A percentile compares a stretch with the other conserved stretches of the same genome.
These are phyloP conservation scores for Iris macrosiphon DNA, from an alignment of 106 monocot genomes.

Conservation along the genomic window DNA sequence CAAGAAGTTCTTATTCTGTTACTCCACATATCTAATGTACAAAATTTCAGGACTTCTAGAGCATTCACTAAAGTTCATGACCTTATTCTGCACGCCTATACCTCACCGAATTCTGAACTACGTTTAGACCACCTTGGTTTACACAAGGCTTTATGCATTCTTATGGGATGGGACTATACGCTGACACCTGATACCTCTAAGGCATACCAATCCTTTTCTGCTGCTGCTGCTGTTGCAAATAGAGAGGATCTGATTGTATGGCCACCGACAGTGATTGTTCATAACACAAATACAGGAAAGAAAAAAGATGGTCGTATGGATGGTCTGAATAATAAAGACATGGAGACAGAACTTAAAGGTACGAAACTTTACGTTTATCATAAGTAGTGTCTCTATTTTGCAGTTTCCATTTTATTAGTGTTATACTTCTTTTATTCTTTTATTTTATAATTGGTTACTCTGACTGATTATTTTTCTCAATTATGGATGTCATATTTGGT, in stretches of 20 bases:
- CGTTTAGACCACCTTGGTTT: constrained; percentile 78
- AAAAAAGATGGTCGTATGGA: constrained; percentile 65
- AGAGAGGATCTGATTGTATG: constrained; percentile 80
- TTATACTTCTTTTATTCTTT: not conserved
- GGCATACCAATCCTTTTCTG: constrained; percentile 52
- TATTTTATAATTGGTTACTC: too few relatives aligned
- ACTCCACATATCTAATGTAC: constrained; percentile 8
- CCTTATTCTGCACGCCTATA: constrained; percentile 61
- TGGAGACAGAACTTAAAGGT: constrained; percentile 87
- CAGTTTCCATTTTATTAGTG: too few relatives aligned
- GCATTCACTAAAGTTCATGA: constrained; percentile 55
- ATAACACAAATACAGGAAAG: constrained; percentile 55
- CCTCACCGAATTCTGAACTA: constrained; percentile 38
- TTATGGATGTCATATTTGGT: too few relatives aligned
- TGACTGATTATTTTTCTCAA: too few relatives aligned
- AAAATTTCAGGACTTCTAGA: constrained; percentile 60
- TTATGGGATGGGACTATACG: constrained; percentile 79
- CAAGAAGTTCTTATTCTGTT: constrained; percentile 5
- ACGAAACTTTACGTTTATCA: not conserved
- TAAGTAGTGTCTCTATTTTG: not conserved
- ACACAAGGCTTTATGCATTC: constrained; percentile 81
- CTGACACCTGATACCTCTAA: constrained; percentile 62
- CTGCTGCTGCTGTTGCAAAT: constrained; percentile 43
- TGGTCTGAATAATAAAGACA: constrained; percentile 74
- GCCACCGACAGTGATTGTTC: constrained; percentile 76